Evolutionary conservation across 495 filamentous ascomycete species (phyloP), one percentile per base, ranked within the genome.

Genomic region (Xylaria venustula): DNA sequence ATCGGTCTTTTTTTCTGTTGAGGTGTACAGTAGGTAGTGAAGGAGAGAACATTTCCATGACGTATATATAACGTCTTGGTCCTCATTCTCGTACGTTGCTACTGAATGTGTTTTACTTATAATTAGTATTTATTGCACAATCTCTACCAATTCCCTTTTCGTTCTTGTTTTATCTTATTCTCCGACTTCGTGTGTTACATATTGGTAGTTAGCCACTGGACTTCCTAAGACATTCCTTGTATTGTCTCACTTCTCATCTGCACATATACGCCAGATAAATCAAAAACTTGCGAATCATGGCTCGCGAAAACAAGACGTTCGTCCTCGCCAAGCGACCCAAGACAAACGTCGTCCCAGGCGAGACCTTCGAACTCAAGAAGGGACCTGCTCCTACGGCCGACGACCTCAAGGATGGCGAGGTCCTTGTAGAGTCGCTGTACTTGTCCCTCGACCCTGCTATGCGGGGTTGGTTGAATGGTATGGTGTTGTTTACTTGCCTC

Each of bases 401-500:
- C n/a, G 73, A 81, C 40, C 78, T 85, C n/a, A 69, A 79, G 28
- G 73, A 84, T 67, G 82, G 86, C 65, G 78, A 90, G 60, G 66
- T 90, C 53, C 81, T 91, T 26, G 75, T 91, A 23, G 84, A 90
- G 64, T 75, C 75, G 1, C 78, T 88, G 48, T 90, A 89, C 72
- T 75, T 91, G 64, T 89, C 86, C n/a, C 84, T 90, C 63, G 89
- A 93, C 73, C 89, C 90, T 0, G 88, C 89, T n/a, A 90, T 92
- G 85, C 81, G 90, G 59, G 84, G 85, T 62, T 92, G 89, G 90
- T 79, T 94, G 0, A 67, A 74, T 30, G 77, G 75, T 79, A 30
- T 41, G n/a, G 65, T 61, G 12, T 3, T n/a, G 37, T 17, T n/a
- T n/a, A n/a, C n/a, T n/a, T n/a, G n/a, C n/a, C n/a, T n/a, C n/a